phyloP scores from a whole-genome alignment of 2,329 filamentous ascomycete genomes.

The Metarhizium rileyi region DNA sequence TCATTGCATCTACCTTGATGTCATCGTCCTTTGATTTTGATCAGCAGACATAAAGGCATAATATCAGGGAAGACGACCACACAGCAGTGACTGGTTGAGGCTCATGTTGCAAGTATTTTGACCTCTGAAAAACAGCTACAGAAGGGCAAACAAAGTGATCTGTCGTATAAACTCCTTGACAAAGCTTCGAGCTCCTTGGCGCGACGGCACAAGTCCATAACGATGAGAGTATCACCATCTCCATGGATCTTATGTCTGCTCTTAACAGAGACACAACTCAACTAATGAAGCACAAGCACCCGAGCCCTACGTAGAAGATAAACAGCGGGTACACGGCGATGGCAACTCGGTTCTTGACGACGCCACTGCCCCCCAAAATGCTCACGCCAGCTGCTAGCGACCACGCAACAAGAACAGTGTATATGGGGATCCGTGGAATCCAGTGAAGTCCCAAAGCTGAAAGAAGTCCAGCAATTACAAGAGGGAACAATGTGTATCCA shows the following conservation, averaged over 20 bases:
- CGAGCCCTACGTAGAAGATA: slow-evolving; percentile 88
- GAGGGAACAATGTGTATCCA: slow-evolving; percentile 93
- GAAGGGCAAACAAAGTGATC: background rate
- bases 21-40: background rate
- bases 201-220: background rate
- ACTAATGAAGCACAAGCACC: slow-evolving; percentile 95
- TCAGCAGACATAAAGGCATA: background rate
- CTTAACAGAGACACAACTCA: slow-evolving; percentile 28
- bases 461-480: slow-evolving; percentile 85
- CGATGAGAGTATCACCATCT: background rate
- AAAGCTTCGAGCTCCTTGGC: background rate
- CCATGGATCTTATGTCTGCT: background rate
- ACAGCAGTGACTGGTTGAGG: background rate
- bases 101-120: background rate
- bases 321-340: slow-evolving; percentile 92
- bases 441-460: slow-evolving; percentile 72
- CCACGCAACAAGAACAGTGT: slow-evolving; percentile 81
- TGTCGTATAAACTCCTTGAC: background rate
- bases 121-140: background rate
- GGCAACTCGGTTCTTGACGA: slow-evolving; percentile 87
- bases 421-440: slow-evolving; percentile 81
- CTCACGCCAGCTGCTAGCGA: slow-evolving; percentile 91
- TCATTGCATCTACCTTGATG: background rate
- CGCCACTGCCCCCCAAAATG: slow-evolving; percentile 89
- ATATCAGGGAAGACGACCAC: background rate